A percentile compares a stretch with the other conserved stretches of the same genome.
These are phyloP conservation scores for Podila horticola DNA, from an alignment of 192 early-diverging fungal genomes.

Conservation along the genomic window DNA sequence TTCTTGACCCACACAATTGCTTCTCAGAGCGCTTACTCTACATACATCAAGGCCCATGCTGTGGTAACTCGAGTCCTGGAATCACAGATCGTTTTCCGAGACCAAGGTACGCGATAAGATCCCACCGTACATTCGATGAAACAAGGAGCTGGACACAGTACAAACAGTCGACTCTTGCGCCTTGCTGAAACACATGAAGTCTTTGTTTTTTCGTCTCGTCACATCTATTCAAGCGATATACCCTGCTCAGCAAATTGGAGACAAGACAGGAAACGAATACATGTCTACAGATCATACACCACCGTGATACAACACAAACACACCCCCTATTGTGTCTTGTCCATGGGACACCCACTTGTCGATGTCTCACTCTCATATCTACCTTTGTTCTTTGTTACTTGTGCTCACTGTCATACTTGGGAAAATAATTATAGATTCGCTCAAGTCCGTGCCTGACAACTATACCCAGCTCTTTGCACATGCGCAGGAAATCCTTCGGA, in stretches of 20 bases:
- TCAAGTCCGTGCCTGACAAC: constrained; percentile 28
- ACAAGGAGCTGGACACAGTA: no score
- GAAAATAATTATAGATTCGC: constrained; percentile 9
- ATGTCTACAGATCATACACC: no score
- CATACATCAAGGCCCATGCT: constrained; percentile 28
- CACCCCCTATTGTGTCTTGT: not conserved
- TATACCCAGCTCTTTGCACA: constrained; percentile 36
- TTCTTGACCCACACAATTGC: no score
- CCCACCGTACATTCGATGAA: no score
- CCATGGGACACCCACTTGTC: not conserved
- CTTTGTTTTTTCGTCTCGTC: no score
- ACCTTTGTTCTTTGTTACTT: not conserved
- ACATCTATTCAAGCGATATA: no score
- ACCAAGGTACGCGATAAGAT: constrained; percentile 16
- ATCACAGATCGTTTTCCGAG: constrained; percentile 29
- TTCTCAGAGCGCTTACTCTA: constrained; percentile 24
- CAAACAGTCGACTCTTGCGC: no score
- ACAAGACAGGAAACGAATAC: no score
- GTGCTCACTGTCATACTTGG: not conserved
- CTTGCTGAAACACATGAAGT: no score
- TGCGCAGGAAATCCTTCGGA: constrained; percentile 40
- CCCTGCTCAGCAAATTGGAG: no score
- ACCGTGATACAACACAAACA: no score
- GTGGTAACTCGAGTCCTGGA: constrained; percentile 18
- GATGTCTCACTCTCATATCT: not conserved